Percentiles rank a stretch among this genome's conserved stretches.
These are phyloP conservation scores for Karstenula rhodostoma DNA, from an alignment of 2,329 filamentous ascomycete species.

Conservation along the genomic window DNA sequence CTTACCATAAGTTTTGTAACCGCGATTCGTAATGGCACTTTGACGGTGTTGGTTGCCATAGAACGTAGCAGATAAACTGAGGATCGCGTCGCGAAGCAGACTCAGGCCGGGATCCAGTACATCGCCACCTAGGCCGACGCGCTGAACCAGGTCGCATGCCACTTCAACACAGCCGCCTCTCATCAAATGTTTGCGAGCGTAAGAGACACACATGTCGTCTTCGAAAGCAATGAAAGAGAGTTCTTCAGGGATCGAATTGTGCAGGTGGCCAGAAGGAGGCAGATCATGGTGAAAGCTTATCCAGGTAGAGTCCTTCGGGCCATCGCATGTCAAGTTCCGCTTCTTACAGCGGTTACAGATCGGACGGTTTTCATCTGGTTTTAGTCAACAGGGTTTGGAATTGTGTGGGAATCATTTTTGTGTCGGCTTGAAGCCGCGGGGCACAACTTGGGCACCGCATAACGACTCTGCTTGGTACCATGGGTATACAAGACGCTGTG, in stretches of 20 bases:
- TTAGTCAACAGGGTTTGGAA: not conserved
- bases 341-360: slow-evolving; percentile 13
- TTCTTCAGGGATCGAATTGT: slow-evolving; percentile 12
- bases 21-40: slow-evolving; percentile 25
- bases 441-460: not conserved
- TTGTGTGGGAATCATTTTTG: not conserved
- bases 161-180: slow-evolving; percentile 36
- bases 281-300: not conserved
- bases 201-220: slow-evolving; percentile 37
- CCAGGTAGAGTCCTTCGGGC: slow-evolving; percentile 11
- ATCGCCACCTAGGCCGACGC: not conserved
- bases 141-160: slow-evolving; percentile 34
- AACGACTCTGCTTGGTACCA: not conserved
- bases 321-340: slow-evolving; percentile 5
- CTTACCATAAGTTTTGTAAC: slow-evolving; percentile 35
- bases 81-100: slow-evolving; percentile 32
- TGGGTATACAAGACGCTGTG: not conserved
- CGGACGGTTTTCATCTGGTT: slow-evolving; percentile 7
- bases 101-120: slow-evolving; percentile 23
- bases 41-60: slow-evolving; percentile 38
- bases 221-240: slow-evolving; percentile 33
- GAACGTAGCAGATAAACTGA: slow-evolving; percentile 35
- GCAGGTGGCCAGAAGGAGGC: not conserved
- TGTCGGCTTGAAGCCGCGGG: not conserved
- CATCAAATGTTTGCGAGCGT: slow-evolving; percentile 36